These are phyloP conservation scores for Durotheca rogersii DNA, from an alignment of 495 filamentous ascomycete genomes.

Conservation along the genomic window DNA sequence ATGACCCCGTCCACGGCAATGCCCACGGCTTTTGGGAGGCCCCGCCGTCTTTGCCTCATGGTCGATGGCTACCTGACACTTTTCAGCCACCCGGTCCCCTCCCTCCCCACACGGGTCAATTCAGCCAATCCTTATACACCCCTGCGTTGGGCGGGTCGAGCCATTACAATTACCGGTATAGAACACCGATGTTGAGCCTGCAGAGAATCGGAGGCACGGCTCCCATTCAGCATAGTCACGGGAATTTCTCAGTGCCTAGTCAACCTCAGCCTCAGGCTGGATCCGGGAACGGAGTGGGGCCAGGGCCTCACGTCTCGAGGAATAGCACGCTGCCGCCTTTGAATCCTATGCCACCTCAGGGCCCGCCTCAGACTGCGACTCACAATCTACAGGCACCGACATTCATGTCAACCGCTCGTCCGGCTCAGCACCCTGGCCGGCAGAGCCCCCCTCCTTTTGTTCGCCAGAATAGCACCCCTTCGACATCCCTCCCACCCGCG, in stretches of 20 bases:
- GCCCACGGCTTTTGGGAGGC: conserved; percentile 8
- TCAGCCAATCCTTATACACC: conserved; percentile 13
- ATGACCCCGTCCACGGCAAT: conserved; percentile 21
- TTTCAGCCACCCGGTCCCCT: conserved; percentile 11
- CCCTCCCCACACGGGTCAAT: conserved; percentile 14
- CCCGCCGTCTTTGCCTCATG: conserved; percentile 16
- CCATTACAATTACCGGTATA: conserved; percentile 11
- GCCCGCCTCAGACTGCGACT: too few species aligned
- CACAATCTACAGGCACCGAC: conserved; percentile 13
- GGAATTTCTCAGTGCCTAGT: conserved; percentile 12
- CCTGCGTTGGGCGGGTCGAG: conserved; percentile 2
- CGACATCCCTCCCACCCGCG: conserved; percentile 2
- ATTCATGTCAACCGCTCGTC: conserved; percentile 12
- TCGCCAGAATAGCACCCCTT: conserved; percentile 10
- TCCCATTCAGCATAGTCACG: conserved; percentile 28
- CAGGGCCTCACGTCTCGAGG: conserved; percentile 4
- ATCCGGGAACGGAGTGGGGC: conserved; percentile 3
- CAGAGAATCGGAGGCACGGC: conserved; percentile 28
- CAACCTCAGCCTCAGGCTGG: conserved; percentile 14
- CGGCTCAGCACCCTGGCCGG: conserved; percentile 9
- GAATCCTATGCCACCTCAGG: conserved; percentile 13
- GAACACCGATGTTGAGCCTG: conserved; percentile 20
- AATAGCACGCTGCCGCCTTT: conserved; percentile 19
- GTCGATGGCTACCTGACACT: conserved; percentile 12
- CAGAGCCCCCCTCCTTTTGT: conserved; percentile 12